phyloP scores from a whole-genome alignment of 2,329 filamentous ascomycete species.

The Ceratocystis ficicola region DNA sequence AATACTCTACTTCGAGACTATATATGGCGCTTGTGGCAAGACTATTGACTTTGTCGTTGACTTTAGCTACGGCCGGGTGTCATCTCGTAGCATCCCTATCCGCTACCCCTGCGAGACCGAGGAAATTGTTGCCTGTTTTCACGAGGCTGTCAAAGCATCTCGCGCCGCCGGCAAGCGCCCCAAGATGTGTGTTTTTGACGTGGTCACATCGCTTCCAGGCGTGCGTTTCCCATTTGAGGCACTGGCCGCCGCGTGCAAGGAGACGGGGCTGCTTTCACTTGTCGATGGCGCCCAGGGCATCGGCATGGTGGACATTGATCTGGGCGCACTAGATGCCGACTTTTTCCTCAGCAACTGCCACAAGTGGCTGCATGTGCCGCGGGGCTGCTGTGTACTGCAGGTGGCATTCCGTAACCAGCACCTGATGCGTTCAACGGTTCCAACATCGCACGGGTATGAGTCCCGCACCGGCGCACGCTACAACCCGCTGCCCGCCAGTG shows the following conservation, averaged over 20 bases:
- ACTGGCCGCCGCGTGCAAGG: slow-evolving; percentile 51
- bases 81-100: slow-evolving; percentile 44
- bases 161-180: slow-evolving; percentile 47
- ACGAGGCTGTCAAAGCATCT: slow-evolving; percentile 42
- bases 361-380: slow-evolving; percentile 78
- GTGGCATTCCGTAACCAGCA: slow-evolving; percentile 65
- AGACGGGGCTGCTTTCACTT: slow-evolving; percentile 56
- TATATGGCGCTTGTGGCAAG: slow-evolving; percentile 69
- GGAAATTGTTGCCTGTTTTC: slow-evolving; percentile 51
- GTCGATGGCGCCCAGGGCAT: slow-evolving; percentile 79
- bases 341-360: slow-evolving; percentile 82
- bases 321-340: slow-evolving; percentile 57
- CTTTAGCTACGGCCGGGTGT: slow-evolving; percentile 38
- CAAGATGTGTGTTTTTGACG: slow-evolving; percentile 55
- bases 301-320: slow-evolving; percentile 63
- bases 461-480: slow-evolving; percentile 30
- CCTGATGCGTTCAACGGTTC: slow-evolving; percentile 60
- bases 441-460: slow-evolving; percentile 68
- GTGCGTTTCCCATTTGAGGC: slow-evolving; percentile 66
- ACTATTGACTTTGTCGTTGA: slow-evolving; percentile 61
- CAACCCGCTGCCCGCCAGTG: slow-evolving; percentile 30
- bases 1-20: slow-evolving; percentile 64
- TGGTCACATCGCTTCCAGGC: slow-evolving; percentile 66
- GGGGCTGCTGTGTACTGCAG: slow-evolving; percentile 70
- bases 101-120: slow-evolving; percentile 59